phyloP scores from a whole-genome alignment of 225 moss, liverwort and hornwort genomes.

The Pseudoscleropodium purum region DNA sequence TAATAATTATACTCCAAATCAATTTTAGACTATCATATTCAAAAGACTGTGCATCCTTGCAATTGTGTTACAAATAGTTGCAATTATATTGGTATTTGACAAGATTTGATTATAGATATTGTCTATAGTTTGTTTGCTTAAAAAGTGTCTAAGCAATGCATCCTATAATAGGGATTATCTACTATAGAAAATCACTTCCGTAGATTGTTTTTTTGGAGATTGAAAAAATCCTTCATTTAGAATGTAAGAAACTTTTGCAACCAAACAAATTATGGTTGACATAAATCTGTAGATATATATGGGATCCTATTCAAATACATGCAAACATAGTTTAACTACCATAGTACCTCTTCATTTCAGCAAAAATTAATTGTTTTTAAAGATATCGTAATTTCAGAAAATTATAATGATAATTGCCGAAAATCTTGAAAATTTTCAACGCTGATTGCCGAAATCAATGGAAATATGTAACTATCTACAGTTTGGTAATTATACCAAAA shows the following conservation, averaged over 20 bases:
- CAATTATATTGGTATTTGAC: not conserved
- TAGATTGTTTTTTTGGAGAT: accelerated
- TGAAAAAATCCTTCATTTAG: not conserved
- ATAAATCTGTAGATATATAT: not conserved
- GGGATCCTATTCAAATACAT: too few species aligned
- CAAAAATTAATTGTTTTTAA: too few species aligned
- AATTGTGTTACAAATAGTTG: not conserved
- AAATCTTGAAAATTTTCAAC: too few species aligned
- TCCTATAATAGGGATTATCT: not conserved
- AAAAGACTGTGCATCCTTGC: not conserved
- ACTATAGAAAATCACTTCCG: accelerated
- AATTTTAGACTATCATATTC: too few species aligned
- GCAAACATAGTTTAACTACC: too few species aligned
- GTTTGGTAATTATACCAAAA: too few species aligned
- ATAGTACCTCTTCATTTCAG: too few species aligned
- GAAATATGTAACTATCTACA: too few species aligned
- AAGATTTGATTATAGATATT: not conserved
- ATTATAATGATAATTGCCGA: too few species aligned
- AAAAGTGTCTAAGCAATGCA: accelerated
- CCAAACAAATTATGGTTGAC: not conserved
- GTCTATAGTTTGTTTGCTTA: accelerated
- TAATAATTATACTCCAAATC: not conserved
- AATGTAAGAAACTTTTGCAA: accelerated
- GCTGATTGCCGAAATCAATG: too few species aligned
- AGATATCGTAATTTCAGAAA: too few species aligned